Evolutionary conservation across 2,329 filamentous ascomycete genomes (phyloP).

Genomic region (Aspergillus bombycis): DNA sequence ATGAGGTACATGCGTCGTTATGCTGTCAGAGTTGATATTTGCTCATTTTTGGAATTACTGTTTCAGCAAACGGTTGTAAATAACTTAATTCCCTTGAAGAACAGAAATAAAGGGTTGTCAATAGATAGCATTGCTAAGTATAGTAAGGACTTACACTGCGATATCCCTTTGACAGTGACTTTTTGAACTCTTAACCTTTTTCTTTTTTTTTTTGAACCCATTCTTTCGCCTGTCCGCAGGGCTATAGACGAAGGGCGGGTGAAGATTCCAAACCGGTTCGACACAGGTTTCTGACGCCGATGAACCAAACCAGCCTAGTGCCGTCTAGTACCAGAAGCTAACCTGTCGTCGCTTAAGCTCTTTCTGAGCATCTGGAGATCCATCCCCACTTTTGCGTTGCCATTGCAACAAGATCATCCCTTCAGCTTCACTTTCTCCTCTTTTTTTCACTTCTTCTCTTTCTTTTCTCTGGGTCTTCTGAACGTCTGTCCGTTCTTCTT

Average conservation of each 20-base stretch:
- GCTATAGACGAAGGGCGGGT: background rate
- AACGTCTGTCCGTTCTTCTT: constrained; percentile 16
- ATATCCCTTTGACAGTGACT: background rate
- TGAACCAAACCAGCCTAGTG: constrained; percentile 15
- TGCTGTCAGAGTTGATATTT: background rate
- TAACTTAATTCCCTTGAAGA: background rate
- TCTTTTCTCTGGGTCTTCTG: constrained; percentile 11
- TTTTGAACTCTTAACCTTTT: background rate
- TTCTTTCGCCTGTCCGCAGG: background rate
- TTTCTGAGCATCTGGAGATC: constrained; percentile 39
- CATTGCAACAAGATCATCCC: constrained; percentile 47
- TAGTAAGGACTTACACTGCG: background rate
- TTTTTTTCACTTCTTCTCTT: constrained; percentile 26
- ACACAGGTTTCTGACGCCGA: constrained; percentile 20
- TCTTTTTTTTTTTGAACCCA: background rate
- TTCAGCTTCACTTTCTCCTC: constrained; percentile 44
- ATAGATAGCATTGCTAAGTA: background rate
- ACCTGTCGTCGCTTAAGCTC: constrained; percentile 28
- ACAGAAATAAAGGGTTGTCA: background rate
- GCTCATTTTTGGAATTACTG: background rate
- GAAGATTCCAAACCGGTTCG: constrained; percentile 15
- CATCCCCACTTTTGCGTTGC: constrained; percentile 45
- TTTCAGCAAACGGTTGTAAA: background rate
- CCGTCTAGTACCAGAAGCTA: constrained; percentile 10
- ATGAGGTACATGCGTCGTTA: constrained; percentile 2